Conservation (phyloP, 1,284 basidiomycete species). For the Moniliella sp. region DNA sequence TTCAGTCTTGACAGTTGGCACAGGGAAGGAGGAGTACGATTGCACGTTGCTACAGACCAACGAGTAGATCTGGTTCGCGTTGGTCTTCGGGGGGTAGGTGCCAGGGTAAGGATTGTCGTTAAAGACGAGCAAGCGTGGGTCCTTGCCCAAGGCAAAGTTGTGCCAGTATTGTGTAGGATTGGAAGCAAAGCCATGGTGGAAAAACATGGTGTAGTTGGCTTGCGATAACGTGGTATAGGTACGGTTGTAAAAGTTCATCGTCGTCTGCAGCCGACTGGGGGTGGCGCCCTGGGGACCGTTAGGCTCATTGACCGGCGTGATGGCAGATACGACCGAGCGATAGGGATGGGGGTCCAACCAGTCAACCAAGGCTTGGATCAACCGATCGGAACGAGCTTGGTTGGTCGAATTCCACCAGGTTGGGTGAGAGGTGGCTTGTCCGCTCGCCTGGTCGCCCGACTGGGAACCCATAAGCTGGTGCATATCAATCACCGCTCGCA, state of each 20-base stretch:
- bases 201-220: slow-evolving; percentile 13
- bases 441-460: not conserved
- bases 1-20: slow-evolving; percentile 21
- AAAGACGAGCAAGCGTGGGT: slow-evolving; percentile 20
- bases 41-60: slow-evolving; percentile 15
- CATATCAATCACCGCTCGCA: slow-evolving; percentile 36
- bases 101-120: slow-evolving; percentile 4
- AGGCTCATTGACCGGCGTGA: slow-evolving; percentile 27
- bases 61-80: slow-evolving; percentile 5
- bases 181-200: slow-evolving; percentile 28
- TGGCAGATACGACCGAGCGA: slow-evolving; percentile 17
- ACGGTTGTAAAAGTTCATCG: slow-evolving; percentile 12
- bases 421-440: too few species aligned
- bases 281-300: slow-evolving; percentile 3
- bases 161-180: not conserved
- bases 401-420: slow-evolving; percentile 13
- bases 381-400: slow-evolving; percentile 13
- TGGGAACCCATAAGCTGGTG: slow-evolving; percentile 37
- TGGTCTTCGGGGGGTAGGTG: slow-evolving; percentile 1
- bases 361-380: slow-evolving; percentile 12
- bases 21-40: slow-evolving; percentile 5
- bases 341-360: slow-evolving; percentile 10
- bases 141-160: slow-evolving; percentile 14
- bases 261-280: not conserved
- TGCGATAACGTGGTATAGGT: slow-evolving; percentile 8